Evolutionary conservation across 495 filamentous ascomycete species (phyloP).

Genomic region (Penicillium ucsense): DNA sequence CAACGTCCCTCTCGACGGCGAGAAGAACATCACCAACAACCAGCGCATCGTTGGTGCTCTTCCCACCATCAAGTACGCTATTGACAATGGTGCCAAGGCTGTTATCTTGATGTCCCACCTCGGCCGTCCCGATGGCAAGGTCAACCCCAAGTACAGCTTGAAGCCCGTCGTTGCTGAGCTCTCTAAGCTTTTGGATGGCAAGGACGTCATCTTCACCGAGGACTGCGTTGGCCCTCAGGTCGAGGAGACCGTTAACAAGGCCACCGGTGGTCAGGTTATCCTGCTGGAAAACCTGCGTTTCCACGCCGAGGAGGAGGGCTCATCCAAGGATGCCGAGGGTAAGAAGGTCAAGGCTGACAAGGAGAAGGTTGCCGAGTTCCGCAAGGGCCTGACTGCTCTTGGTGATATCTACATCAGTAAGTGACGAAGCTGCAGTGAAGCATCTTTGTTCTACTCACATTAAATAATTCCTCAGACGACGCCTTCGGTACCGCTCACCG

Average conservation of each 20-base stretch:
- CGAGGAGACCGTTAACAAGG: conserved; percentile 81
- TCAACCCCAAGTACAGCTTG: conserved; percentile 85
- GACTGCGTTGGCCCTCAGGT: conserved; percentile 86
- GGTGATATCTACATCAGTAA: conserved; percentile 95
- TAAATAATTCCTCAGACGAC: conserved; percentile 53
- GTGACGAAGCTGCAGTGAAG: conserved; percentile 14
- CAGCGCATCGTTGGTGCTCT: conserved; percentile 96
- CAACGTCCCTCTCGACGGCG: conserved; percentile 90
- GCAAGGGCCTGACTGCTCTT: conserved; percentile 86
- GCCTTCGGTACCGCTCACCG: conserved; percentile 98
- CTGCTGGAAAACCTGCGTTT: conserved; percentile 97
- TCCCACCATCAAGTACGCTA: conserved; percentile 96
- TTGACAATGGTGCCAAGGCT: conserved; percentile 87
- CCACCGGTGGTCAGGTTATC: conserved; percentile 73
- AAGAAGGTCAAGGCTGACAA: conserved; percentile 98
- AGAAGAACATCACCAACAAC: conserved; percentile 92
- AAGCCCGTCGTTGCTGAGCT: conserved; percentile 87
- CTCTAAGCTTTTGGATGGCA: conserved; percentile 70
- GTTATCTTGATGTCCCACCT: conserved; percentile 98
- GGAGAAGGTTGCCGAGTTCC: conserved; percentile 82
- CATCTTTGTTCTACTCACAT: conserved; percentile 9
- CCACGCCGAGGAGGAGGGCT: conserved; percentile 95
- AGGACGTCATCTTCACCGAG: conserved; percentile 72
- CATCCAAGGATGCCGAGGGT: conserved; percentile 78
- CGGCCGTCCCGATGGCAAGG: conserved; percentile 85